These are phyloP conservation scores for Vigna hirtella DNA, from an alignment of 306 rosid genomes.

Conservation along the genomic window DNA sequence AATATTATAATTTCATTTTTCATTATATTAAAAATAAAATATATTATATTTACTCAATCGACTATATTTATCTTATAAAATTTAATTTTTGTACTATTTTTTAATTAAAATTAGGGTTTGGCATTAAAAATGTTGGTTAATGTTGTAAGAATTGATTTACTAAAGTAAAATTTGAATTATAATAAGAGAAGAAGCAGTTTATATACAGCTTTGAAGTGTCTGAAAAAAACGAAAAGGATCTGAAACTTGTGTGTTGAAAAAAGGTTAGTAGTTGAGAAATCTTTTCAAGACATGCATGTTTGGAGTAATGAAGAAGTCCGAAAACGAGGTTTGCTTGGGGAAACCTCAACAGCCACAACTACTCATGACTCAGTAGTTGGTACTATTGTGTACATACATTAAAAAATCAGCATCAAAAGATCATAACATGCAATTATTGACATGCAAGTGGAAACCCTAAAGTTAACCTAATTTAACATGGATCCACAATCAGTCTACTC, in stretches of 20 bases:
- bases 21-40: too few species aligned
- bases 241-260: neutral
- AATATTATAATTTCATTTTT: too few species aligned
- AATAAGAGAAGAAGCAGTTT: too few species aligned
- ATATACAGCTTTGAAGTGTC: too few species aligned
- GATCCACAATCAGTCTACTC: neutral
- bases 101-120: too few species aligned
- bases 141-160: too few species aligned
- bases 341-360: neutral
- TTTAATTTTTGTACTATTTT: too few species aligned
- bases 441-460: neutral
- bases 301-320: neutral
- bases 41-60: too few species aligned
- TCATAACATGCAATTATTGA: neutral
- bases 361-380: neutral
- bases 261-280: neutral
- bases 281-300: neutral
- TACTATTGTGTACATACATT: neutral
- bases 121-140: too few species aligned
- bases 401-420: neutral
- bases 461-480: neutral
- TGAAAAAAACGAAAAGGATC: neutral
- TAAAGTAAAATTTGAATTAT: too few species aligned
- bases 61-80: too few species aligned
- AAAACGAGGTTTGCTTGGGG: slow-evolving; percentile 11